Conservation (phyloP, 2,329 filamentous ascomycete species). For the Penicillium decumbens region DNA sequence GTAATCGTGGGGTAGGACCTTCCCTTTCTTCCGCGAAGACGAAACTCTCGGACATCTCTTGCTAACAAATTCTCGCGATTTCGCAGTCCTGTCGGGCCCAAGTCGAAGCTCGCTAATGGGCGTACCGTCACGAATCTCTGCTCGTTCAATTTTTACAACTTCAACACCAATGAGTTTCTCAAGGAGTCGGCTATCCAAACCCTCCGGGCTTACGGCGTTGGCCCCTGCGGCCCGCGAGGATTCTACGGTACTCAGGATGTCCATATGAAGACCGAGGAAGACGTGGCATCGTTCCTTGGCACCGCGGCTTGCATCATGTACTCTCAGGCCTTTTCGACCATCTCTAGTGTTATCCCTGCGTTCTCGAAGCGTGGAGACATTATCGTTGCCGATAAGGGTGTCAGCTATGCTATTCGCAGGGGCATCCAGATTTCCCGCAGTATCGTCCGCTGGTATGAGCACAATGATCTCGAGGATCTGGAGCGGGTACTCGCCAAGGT, state of each 20-base stretch:
- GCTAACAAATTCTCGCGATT: constrained; percentile 12
- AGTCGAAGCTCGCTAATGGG: constrained; percentile 81
- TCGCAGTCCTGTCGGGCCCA: constrained; percentile 76
- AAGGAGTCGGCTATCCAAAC: constrained; percentile 95
- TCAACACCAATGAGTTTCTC: constrained; percentile 84
- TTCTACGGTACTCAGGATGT: constrained; percentile 99
- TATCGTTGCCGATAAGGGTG: constrained; percentile 88
- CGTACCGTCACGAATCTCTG: constrained; percentile 90
- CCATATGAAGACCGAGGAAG: constrained; percentile 92
- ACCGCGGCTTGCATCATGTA: constrained; percentile 90
- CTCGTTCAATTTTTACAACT: constrained; percentile 97
- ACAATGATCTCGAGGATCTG: constrained; percentile 92
- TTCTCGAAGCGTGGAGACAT: constrained; percentile 97
- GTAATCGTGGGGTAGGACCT: constrained; percentile 74
- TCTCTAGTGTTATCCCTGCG: constrained; percentile 92
- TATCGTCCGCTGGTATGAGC: constrained; percentile 88
- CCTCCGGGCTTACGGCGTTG: constrained; percentile 90
- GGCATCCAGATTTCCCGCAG: constrained; percentile 90
- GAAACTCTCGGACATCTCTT: not conserved
- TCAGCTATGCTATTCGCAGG: constrained; percentile 91
- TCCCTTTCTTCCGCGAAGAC: not conserved
- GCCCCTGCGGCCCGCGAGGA: constrained; percentile 90
- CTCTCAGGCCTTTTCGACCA: constrained; percentile 91
- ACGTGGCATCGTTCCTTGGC: constrained; percentile 85
- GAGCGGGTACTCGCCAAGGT: constrained; percentile 80